A percentile compares a stretch with the other conserved stretches of the same genome.
phyloP scores from a whole-genome alignment of 495 filamentous ascomycete genomes.

The Achaetomiella virescens region DNA sequence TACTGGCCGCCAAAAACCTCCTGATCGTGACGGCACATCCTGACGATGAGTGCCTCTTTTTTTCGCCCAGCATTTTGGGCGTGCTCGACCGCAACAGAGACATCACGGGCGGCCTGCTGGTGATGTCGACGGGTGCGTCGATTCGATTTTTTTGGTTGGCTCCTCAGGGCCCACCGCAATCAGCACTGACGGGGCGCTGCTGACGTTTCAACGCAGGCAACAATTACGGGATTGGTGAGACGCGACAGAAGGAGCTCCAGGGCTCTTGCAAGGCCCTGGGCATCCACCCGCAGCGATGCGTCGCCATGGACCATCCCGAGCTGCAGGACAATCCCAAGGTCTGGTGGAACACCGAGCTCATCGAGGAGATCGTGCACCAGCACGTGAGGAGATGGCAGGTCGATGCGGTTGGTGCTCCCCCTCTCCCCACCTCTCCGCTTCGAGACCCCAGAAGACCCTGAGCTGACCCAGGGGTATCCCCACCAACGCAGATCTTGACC shows the following conservation, averaged over 20 bases:
- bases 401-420: slow-evolving; percentile 27
- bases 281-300: slow-evolving; percentile 29
- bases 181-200: not conserved
- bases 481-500: slow-evolving; percentile 32
- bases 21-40: slow-evolving; percentile 39
- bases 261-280: slow-evolving; percentile 33
- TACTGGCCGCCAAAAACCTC: slow-evolving; percentile 32
- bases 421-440: not conserved
- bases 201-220: slow-evolving; percentile 28
- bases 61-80: slow-evolving; percentile 36
- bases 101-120: slow-evolving; percentile 30
- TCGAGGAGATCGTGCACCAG: slow-evolving; percentile 28
- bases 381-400: slow-evolving; percentile 36
- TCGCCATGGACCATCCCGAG: slow-evolving; percentile 30
- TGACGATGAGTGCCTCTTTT: slow-evolving; percentile 42
- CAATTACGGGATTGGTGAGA: slow-evolving; percentile 37
- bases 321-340: slow-evolving; percentile 38
- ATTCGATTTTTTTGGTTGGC: not conserved
- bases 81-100: slow-evolving; percentile 29
- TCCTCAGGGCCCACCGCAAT: not conserved
- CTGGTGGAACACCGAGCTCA: slow-evolving; percentile 36
- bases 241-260: slow-evolving; percentile 28
- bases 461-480: slow-evolving; percentile 1
- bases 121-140: slow-evolving; percentile 36
- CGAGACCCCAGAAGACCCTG: not conserved